Evolutionary conservation across 2,329 filamentous ascomycete species (phyloP), one percentile per base, ranked within the genome.

Genomic region (Fusarium tjaetaba): DNA sequence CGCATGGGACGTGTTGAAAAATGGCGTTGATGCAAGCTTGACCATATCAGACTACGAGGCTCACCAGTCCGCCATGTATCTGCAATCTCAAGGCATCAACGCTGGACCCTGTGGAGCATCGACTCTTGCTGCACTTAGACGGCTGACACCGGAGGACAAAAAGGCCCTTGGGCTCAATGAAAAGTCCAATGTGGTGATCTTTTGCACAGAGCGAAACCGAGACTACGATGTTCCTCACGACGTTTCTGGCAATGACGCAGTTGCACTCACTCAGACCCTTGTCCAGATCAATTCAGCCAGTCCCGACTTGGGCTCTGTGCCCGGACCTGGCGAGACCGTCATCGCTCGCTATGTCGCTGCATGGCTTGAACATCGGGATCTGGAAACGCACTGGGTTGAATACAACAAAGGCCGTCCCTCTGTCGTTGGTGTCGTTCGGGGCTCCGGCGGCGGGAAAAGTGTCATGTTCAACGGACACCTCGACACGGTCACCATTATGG

Each of bases 71-170:
- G 85, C 90, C 1, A 72, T 86, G 69, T 86, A 90, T 59, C 82
- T 95, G 4, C 78, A 85, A 18, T 75, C 76, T 0, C 76, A 82
- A 4, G 85, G 82, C 0, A 78, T 93, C 1, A 79, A 81, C 41
- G 85, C 86, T 34, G 91, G 91, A 0, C 91, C 92, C 4, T 93
- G 91, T 77, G 91, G 91, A 24, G 88, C 87, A 14, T 88, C 91
- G 1, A 79, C 85, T 0, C 66, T 89, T n/a, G 88, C 86, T 39
- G 91, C 89, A 2, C 76, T 95, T 34, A 84, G 83, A 38, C 86
- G 85, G 32, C 76, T 91, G 7, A 81, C 76, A 45, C 57, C 76
- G 2, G 77, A 81, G 5, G 78, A 83, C 16, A 81, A 81, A 43
- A 68, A 80, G 3, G 70, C 78, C 0, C 73, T 87, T 0, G 79